A percentile compares a stretch with the other conserved stretches of the same genome.
phyloP scores from a whole-genome alignment of 1,284 basidiomycete species.

The Malassezia japonica region DNA sequence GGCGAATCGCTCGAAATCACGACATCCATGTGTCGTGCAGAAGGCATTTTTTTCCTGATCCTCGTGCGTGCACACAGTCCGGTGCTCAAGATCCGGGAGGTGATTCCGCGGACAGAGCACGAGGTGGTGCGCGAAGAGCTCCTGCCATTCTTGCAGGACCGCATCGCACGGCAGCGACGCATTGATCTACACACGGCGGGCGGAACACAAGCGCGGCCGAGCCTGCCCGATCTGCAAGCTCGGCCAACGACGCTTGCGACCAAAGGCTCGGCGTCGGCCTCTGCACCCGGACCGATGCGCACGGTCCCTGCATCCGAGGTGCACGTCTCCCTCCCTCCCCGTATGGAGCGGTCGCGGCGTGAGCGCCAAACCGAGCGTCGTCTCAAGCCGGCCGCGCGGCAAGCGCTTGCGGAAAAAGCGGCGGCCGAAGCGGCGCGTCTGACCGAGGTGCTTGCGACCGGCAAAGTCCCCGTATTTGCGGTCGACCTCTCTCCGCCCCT shows the following conservation, averaged over 20 bases:
- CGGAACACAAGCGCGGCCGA: background rate
- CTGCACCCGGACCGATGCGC: background rate
- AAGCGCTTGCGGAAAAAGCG: constrained; percentile 34
- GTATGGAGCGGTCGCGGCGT: constrained; percentile 13
- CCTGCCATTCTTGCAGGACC: constrained; percentile 29
- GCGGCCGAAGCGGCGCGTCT: constrained; percentile 27
- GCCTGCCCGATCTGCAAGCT: background rate
- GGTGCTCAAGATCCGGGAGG: constrained; percentile 38
- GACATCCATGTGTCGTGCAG: constrained; percentile 38
- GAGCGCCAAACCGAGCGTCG: constrained; percentile 29
- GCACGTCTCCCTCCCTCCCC: constrained; percentile 7
- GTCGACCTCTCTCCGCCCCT: constrained; percentile 31
- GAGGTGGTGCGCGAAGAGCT: constrained; percentile 36
- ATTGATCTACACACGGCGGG: constrained; percentile 16
- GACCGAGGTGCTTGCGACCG: constrained; percentile 25
- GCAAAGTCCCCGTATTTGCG: constrained; percentile 34
- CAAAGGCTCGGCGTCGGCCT: background rate
- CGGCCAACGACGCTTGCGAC: constrained; percentile 16
- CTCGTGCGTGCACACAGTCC: constrained; percentile 30
- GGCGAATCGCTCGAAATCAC: constrained; percentile 35
- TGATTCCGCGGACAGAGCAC: constrained; percentile 32
- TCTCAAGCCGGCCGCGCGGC: constrained; percentile 23
- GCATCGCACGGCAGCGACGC: constrained; percentile 30
- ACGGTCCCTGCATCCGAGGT: constrained; percentile 1
- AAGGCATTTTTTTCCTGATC: constrained; percentile 43